Base-by-base conservation (phyloP, 1,284 basidiomycete species). In the Microstroma glucosiphilum region DNA sequence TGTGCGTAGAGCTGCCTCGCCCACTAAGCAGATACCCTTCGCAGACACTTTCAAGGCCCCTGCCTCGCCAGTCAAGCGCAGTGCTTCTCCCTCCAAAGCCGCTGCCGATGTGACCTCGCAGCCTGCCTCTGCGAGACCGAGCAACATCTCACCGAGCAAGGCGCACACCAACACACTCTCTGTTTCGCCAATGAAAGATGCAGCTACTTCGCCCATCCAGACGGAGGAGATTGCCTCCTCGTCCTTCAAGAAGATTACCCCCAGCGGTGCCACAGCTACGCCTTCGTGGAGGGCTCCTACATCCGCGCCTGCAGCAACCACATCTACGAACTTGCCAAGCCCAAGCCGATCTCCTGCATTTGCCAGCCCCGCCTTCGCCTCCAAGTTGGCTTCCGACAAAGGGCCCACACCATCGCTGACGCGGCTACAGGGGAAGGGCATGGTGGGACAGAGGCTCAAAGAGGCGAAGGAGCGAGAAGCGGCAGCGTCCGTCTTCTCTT, bases 391-490 rank as follows among this genome's bases (percentile, higher is more conserved):
- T 12, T 60, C 61, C 11, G 71, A 72, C 37, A 66, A 66, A 57
- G 30, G 63, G 8, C 72, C 73, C 2, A 73, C 71, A 2, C 68
- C 70, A 11, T 69, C 68, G 17, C 59, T 75, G 26, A 69, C 72
- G 17, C 63, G 73, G 26, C 69, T 75, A 23, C 66, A 69, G 57
- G 71, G 69, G 23, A 64, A 71, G 49, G 67, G 66, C 54, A 70
- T 72, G 72, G 73, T 75, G 26, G 71, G 69, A 0, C 73, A 75
- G 63, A 64, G 73, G 19, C 65, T 75, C 53, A 65, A 67, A 41
- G 73, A 75, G 67, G 73, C 73, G 4, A 66, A 72, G 59, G 59
- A 68, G 61, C 63, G 73, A 4, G 70, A 67, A n/a, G 60, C 59
- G 19, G 58, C 42, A 12, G 43, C 43, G 13, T 3, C 43, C 3